These are phyloP conservation scores for Clarireedia monteithiana DNA, from an alignment of 2,329 filamentous ascomycete genomes.

Conservation along the genomic window DNA sequence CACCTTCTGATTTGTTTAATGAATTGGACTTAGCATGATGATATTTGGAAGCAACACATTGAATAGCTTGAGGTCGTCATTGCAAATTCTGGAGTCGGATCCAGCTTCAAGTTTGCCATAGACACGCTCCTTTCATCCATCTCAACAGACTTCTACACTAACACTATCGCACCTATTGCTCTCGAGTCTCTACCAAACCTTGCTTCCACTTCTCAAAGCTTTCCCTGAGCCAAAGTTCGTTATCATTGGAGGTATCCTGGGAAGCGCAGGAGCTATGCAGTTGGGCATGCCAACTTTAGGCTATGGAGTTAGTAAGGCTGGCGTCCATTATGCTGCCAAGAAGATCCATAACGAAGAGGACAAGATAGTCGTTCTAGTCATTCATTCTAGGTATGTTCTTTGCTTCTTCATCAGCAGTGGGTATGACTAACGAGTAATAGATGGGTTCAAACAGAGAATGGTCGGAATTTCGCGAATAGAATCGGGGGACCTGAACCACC, in stretches of 20 bases:
- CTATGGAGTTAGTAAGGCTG: conserved; percentile 39
- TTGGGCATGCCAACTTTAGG: conserved; percentile 18
- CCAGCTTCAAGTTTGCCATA: conserved; percentile 26
- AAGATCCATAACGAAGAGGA: conserved; percentile 33
- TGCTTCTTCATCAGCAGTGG: not conserved
- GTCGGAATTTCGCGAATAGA: conserved; percentile 29
- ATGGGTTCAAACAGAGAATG: conserved; percentile 37
- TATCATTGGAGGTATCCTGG: conserved; percentile 30
- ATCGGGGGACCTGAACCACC: conserved; percentile 30
- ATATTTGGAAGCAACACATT: conserved; percentile 25
- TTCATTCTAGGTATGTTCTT: conserved; percentile 24
- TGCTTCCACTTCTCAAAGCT: conserved; percentile 32
- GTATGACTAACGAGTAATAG: conserved; percentile 3
- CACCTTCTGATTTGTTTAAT: conserved; percentile 12
- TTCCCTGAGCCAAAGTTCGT: conserved; percentile 29
- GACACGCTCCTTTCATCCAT: conserved; percentile 32
- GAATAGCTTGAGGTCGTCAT: conserved; percentile 40
- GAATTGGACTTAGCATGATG: conserved; percentile 30
- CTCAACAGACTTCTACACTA: conserved; percentile 33
- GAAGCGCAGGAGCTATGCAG: conserved; percentile 20
- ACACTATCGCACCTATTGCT: conserved; percentile 35
- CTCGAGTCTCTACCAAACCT: conserved; percentile 35
- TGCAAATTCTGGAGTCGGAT: conserved; percentile 40
- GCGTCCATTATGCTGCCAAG: conserved; percentile 30
- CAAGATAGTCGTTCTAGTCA: conserved; percentile 28